phyloP scores from a whole-genome alignment of 108 stramenopile species.

The Skeletonema costatum region DNA sequence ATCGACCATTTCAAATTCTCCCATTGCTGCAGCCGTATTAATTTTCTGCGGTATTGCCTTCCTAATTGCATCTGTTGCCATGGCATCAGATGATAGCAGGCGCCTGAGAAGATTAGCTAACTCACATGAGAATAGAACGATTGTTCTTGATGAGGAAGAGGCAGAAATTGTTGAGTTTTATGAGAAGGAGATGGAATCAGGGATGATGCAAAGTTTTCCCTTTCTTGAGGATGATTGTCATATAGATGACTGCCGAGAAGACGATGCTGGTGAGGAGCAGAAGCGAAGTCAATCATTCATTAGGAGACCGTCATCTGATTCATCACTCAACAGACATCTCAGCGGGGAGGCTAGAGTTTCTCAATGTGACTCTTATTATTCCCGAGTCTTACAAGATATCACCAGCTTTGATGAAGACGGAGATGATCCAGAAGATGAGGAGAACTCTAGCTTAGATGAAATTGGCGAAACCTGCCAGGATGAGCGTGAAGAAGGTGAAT shows the following conservation, averaged over 20 bases:
- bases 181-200: neutral
- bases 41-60: neutral
- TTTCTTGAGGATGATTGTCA: neutral
- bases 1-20: neutral
- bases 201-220: neutral
- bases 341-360: neutral
- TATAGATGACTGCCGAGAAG: neutral
- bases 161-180: slow-evolving; percentile 3
- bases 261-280: neutral
- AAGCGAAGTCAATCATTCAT: neutral
- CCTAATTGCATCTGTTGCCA: neutral
- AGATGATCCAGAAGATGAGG: neutral
- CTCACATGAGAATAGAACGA: neutral
- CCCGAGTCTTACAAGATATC: neutral
- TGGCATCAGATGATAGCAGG: neutral
- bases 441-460: neutral
- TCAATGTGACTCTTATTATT: neutral
- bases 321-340: neutral
- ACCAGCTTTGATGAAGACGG: neutral
- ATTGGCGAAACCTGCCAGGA: neutral
- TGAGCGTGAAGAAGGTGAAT: neutral
- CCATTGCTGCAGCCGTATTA: neutral
- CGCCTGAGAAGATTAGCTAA: neutral
- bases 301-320: neutral
- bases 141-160: neutral